Evolutionary conservation across 495 filamentous ascomycete genomes (phyloP).

Genomic region (Tuber calosporum): DNA sequence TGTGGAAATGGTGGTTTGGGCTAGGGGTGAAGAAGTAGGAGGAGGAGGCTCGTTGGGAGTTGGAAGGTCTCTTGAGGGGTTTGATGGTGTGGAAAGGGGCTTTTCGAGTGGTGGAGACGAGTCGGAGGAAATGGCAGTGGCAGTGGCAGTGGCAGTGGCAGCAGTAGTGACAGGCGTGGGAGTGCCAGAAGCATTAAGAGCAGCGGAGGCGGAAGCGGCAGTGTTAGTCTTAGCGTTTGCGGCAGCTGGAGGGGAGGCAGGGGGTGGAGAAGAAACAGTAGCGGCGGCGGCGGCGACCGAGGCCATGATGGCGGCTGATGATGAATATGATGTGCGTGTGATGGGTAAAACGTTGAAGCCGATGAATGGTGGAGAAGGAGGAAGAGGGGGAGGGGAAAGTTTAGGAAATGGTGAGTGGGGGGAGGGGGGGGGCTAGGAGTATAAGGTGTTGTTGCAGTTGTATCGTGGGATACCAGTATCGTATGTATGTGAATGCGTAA

Average conservation of each 20-base stretch:
- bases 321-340: slow-evolving; percentile 3
- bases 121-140: slow-evolving; percentile 24
- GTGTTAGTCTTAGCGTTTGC: slow-evolving; percentile 27
- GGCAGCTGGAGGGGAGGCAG: slow-evolving; percentile 8
- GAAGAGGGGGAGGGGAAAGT: slow-evolving; percentile 10
- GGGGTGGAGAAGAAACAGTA: slow-evolving; percentile 4
- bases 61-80: slow-evolving; percentile 42
- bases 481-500: slow-evolving; percentile 12
- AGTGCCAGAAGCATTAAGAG: slow-evolving; percentile 5
- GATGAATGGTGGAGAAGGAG: slow-evolving; percentile 15
- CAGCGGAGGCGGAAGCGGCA: slow-evolving; percentile 10
- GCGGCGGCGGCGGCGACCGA: slow-evolving; percentile 32
- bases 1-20: slow-evolving; percentile 50
- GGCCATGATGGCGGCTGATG: slow-evolving; percentile 28
- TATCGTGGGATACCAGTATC: slow-evolving; percentile 21
- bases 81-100: slow-evolving; percentile 37
- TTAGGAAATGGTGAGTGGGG: slow-evolving; percentile 12
- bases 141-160: slow-evolving; percentile 16
- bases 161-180: slow-evolving; percentile 9
- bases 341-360: slow-evolving; percentile 7
- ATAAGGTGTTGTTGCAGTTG: slow-evolving; percentile 29
- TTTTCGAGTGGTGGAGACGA: slow-evolving; percentile 34
- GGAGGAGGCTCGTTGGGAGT: slow-evolving; percentile 45
- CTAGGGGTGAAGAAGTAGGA: slow-evolving; percentile 44
- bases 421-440: neutral